Conservation (phyloP, 495 filamentous ascomycete species). For the Penicillium nucicola region DNA sequence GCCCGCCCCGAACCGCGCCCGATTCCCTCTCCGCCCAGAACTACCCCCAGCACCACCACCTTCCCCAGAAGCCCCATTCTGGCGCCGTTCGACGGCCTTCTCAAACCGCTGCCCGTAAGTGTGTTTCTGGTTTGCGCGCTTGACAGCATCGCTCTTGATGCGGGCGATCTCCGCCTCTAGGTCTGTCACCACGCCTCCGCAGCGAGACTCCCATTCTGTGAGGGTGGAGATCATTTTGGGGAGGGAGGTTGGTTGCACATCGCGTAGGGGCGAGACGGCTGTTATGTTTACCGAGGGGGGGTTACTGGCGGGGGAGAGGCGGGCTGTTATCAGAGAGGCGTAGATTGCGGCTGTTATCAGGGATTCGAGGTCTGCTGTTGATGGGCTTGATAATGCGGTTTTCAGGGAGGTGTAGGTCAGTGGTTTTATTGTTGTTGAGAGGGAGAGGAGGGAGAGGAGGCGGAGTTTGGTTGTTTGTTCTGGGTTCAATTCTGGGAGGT, state of each 20-base stretch:
- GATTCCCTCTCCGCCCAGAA: conserved; percentile 23
- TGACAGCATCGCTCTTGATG: conserved; percentile 53
- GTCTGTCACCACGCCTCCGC: conserved; percentile 67
- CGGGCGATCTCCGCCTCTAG: conserved; percentile 68
- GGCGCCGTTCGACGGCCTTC: conserved; percentile 32
- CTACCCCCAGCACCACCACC: conserved; percentile 16
- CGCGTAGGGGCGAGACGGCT: conserved; percentile 78
- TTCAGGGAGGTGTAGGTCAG: conserved; percentile 74
- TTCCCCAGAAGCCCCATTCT: conserved; percentile 12
- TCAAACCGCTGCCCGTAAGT: conserved; percentile 46
- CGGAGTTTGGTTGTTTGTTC: conserved; percentile 82
- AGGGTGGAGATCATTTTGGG: conserved; percentile 63
- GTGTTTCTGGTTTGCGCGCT: conserved; percentile 47
- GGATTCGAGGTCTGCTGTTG: conserved; percentile 74
- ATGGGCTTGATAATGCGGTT: conserved; percentile 60
- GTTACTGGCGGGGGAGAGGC: conserved; percentile 68
- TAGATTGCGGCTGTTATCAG: conserved; percentile 90
- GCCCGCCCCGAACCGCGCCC: conserved; percentile 14
- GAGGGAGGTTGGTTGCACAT: conserved; percentile 69
- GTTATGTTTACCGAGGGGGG: conserved; percentile 69
- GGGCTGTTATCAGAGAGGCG: conserved; percentile 72
- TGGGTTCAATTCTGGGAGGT: conserved; percentile 68
- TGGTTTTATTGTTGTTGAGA: conserved; percentile 58
- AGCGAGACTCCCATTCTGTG: conserved; percentile 71
- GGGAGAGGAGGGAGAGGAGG: conserved; percentile 81